Percentiles rank a stretch among this genome's conserved stretches.
These are phyloP conservation scores for Ganoderma boninense DNA, from an alignment of 1,284 basidiomycete genomes.

Conservation along the genomic window DNA sequence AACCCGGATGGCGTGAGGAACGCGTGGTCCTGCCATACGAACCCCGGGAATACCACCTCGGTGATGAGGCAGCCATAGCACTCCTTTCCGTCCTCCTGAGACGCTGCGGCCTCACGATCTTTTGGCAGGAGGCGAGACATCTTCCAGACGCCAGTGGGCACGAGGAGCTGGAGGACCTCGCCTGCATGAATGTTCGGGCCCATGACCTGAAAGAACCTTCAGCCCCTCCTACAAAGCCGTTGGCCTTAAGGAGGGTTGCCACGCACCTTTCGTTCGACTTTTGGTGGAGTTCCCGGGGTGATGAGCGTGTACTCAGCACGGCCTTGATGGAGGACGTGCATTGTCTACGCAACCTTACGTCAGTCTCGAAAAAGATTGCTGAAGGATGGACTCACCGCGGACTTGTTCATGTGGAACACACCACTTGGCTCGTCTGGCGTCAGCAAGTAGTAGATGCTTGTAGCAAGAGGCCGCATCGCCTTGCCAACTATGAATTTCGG, in stretches of 20 bases:
- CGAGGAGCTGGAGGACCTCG: slow-evolving; percentile 53
- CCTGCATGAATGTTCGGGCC: slow-evolving; percentile 49
- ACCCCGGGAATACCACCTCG: slow-evolving; percentile 58
- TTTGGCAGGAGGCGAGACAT: slow-evolving; percentile 52
- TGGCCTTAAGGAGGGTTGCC: too few species aligned
- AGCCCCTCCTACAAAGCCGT: too few species aligned
- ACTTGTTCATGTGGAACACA: slow-evolving; percentile 57
- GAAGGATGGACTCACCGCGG: slow-evolving; percentile 42
- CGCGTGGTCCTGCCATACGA: slow-evolving; percentile 57
- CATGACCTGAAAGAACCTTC: slow-evolving; percentile 42
- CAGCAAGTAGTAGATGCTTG: slow-evolving; percentile 58
- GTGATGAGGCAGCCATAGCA: slow-evolving; percentile 54
- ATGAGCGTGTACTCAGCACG: slow-evolving; percentile 58
- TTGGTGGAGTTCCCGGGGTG: slow-evolving; percentile 43
- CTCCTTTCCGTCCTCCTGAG: slow-evolving; percentile 33
- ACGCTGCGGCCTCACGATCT: slow-evolving; percentile 41
- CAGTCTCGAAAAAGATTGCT: not conserved
- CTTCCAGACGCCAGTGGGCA: slow-evolving; percentile 59
- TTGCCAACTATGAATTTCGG: slow-evolving; percentile 31
- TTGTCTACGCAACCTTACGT: slow-evolving; percentile 46
- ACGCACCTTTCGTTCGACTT: slow-evolving; percentile 48
- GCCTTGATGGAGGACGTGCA: slow-evolving; percentile 58
- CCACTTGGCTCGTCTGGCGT: slow-evolving; percentile 49
- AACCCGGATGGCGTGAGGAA: slow-evolving; percentile 47
- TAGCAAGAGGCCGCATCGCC: slow-evolving; percentile 45